Conservation (phyloP, 345 rosid genomes). For the Erucastrum elatum region DNA sequence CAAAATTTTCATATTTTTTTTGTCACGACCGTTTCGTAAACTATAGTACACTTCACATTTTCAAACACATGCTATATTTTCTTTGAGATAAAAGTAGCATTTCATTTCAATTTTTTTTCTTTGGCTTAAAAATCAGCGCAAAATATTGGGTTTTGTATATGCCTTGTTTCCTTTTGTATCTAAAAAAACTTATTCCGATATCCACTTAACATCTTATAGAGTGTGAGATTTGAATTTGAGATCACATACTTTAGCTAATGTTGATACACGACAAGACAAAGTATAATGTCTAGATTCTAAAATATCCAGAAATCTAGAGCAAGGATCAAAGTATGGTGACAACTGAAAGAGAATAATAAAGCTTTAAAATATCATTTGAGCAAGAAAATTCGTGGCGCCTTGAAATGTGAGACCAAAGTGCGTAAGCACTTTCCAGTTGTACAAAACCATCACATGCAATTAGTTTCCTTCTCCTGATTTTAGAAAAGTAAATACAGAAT, state of each 20-base stretch:
- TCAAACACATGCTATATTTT: not conserved
- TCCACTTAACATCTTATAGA: not conserved
- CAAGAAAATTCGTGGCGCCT: slow-evolving; percentile 32
- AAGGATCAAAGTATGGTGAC: not conserved
- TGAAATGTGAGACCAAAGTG: slow-evolving; percentile 20
- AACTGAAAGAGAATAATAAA: slow-evolving; percentile 24
- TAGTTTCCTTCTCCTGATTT: not conserved
- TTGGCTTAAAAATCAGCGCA: not conserved
- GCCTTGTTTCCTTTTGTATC: not conserved
- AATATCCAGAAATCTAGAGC: not conserved
- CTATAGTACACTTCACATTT: not conserved
- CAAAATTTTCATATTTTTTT: not conserved
- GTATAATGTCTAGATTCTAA: not conserved
- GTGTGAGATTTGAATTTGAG: not conserved
- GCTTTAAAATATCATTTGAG: not conserved
- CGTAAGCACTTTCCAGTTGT: slow-evolving; percentile 11
- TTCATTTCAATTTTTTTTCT: not conserved
- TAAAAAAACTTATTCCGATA: not conserved
- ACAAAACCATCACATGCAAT: slow-evolving; percentile 12
- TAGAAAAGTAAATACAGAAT: not conserved
- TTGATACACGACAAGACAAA: slow-evolving; percentile 2
- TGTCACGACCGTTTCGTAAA: not conserved
- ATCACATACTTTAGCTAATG: not conserved
- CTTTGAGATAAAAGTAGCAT: not conserved
- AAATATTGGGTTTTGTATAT: not conserved